Percentiles rank a stretch among this genome's conserved stretches.
These are phyloP conservation scores for Hypoxylon sp. DNA, from an alignment of 2,329 filamentous ascomycete species.

Conservation along the genomic window DNA sequence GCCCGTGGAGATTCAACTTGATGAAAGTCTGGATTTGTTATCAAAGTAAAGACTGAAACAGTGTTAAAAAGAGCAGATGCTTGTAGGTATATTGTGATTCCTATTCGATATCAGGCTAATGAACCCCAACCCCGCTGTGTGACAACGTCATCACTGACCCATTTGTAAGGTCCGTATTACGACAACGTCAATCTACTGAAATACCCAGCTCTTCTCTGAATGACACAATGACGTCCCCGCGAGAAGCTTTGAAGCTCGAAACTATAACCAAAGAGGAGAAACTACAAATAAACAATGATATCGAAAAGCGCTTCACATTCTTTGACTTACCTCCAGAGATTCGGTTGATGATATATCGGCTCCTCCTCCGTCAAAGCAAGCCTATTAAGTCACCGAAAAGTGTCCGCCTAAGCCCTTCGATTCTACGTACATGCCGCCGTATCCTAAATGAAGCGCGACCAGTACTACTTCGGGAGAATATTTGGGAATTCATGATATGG, in stretches of 20 bases:
- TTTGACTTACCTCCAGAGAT: background rate
- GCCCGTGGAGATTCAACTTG: too few relatives aligned
- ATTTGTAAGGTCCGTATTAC: background rate
- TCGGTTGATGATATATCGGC: conserved; percentile 2
- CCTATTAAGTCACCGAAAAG: background rate
- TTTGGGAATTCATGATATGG: background rate
- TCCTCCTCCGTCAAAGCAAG: background rate
- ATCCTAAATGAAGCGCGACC: background rate
- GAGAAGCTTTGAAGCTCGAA: background rate
- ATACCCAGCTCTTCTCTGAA: background rate
- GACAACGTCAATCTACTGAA: background rate
- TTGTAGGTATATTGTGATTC: too few relatives aligned
- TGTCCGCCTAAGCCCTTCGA: background rate
- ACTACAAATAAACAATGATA: background rate
- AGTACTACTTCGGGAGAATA: background rate
- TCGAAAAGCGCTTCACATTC: background rate
- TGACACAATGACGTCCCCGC: background rate
- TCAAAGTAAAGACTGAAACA: too few relatives aligned
- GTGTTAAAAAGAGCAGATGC: too few relatives aligned
- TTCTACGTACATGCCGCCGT: background rate
- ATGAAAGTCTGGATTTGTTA: too few relatives aligned
- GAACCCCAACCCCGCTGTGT: too few relatives aligned
- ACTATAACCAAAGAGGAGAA: background rate
- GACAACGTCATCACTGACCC: too few relatives aligned
- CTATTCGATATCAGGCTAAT: too few relatives aligned